phyloP scores from a whole-genome alignment of 805 yeast genomes.

The Millerozyma acaciae region DNA sequence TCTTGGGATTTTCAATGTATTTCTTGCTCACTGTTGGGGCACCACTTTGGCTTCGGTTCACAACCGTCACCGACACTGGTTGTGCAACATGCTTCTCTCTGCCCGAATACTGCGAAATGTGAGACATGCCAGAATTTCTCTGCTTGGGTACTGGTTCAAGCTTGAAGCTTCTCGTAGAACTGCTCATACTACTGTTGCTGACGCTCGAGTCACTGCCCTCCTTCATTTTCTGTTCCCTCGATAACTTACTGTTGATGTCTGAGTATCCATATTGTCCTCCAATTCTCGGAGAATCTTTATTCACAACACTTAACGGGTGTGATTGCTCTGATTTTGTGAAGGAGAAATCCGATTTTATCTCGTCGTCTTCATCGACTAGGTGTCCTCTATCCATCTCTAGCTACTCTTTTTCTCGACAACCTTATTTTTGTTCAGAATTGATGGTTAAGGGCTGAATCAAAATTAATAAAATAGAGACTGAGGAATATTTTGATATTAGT shows the following conservation, averaged over 20 bases:
- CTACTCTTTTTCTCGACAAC: no score
- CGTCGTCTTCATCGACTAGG: slow-evolving; percentile 3
- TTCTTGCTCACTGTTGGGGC: slow-evolving; percentile 3
- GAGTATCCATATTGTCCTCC: no score
- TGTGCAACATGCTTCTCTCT: slow-evolving; percentile 15
- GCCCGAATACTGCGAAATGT: slow-evolving; percentile 21
- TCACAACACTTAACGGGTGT: neutral
- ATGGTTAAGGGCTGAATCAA: no score
- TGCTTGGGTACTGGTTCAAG: neutral
- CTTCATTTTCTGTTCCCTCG: neutral
- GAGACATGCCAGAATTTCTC: slow-evolving; percentile 18
- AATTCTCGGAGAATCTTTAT: no score
- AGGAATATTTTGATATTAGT: no score
- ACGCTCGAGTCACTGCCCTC: neutral
- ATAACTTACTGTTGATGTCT: neutral
- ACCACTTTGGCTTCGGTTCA: slow-evolving; percentile 11
- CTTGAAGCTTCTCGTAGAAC: neutral
- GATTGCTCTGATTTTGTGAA: slow-evolving; percentile 9
- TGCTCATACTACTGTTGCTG: neutral
- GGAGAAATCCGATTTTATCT: slow-evolving; percentile 8
- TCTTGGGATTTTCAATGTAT: slow-evolving; percentile 4
- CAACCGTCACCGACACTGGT: slow-evolving; percentile 19
- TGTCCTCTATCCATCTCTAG: slow-evolving; percentile 1
- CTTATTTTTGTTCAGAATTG: no score
- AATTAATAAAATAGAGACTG: no score